Base-by-base conservation (phyloP, 2,329 filamentous ascomycete genomes). In the Talaromyces sp. region DNA sequence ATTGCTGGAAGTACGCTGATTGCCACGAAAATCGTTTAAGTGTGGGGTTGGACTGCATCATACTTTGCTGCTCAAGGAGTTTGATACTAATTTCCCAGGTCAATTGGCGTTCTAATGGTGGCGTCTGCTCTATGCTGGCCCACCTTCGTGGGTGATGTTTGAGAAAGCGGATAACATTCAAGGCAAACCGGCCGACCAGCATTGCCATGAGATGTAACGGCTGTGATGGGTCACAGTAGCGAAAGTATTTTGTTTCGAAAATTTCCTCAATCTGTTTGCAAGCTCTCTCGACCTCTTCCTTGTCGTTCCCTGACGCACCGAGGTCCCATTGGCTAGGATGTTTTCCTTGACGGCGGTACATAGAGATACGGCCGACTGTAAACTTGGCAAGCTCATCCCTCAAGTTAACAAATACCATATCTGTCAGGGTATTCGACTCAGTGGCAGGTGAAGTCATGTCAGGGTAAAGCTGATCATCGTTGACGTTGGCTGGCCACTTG, bases 201-300 rank as follows among this genome's bases (percentile, higher is more conserved):
- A 84, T 86, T 9, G 83, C 84, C 31, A 89, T 83, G 86, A 87
- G 90, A 64, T 86, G 86, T 1, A 90, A 75, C 0, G 83, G 79
- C 52, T 83, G 73, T 21, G 63, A 76, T 67, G 80, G 77, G 59
- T 83, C 73, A 58, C 81, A 81, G 61, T 85, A 77, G 46, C 75
- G 75, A n/a, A 86, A 73, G 64, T 86, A 85, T 58, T 80, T 81
- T 43, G 80, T 72, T 64, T 86, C 82, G 9, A 86, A 74, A 17
- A 77, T 78, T 31, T 78, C 76, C 59, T 83, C 82, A 27, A 83
- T 75, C 3, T 81, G 76, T 50, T 84, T 76, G 17, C 86, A 50
- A 26, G 43, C 19, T 24, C 13, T 26, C 2, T 50, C 43, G 14
- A 50, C 24, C 10, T 50, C 43, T 11, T 11, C 19, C 13, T 21